Evolutionary conservation across 495 filamentous ascomycete genomes (phyloP), one percentile per base, ranked within the genome.

Genomic region (Lineolata rhizophorae): DNA sequence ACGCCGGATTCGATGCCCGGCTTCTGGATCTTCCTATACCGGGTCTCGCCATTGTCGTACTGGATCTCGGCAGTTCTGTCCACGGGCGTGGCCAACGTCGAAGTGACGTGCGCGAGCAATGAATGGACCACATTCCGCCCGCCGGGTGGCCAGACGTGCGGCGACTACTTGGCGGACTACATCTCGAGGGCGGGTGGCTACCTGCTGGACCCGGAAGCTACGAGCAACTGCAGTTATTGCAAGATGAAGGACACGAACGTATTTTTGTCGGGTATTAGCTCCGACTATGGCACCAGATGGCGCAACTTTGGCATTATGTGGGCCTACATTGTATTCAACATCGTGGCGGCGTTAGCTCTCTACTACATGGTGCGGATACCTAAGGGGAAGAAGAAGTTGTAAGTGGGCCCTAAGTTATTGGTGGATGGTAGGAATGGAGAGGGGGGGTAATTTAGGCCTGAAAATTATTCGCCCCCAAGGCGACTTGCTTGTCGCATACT

Each of bases 21-120:
- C 6, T 82, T 83, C 58, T 87, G 78, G 77, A 77, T 76, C 40
- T 83, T 82, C 58, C 77, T 83, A 72, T 80, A 83, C 49, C 70
- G 71, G 18, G 55, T 77, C 31, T 76, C 71, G 4, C 77, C 79
- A 4, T 70, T 83, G 35, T 75, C 70, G 0, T 82, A 83, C 40
- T 51, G 77, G 0, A 64, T 81, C 4, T 59, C 56, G 18, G 64
- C 61, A 11, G 65, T 81, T 47, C 41, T 81, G n/a, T 63, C 70
- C 0, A 58, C 57, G 0, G 66, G 59, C 0, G 44, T 83, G 3
- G 61, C 69, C n/a, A 70, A 74, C 18, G 61, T 61, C 1, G 15
- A 45, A 0, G 65, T 72, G 1, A 9, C 47, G 1, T 85, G 78
- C 51, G 58, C 72, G 11, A 33, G 42, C 4, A 69, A 67, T 41